These are phyloP conservation scores for Penicillium turbatum DNA, from an alignment of 495 filamentous ascomycete genomes.

Conservation along the genomic window DNA sequence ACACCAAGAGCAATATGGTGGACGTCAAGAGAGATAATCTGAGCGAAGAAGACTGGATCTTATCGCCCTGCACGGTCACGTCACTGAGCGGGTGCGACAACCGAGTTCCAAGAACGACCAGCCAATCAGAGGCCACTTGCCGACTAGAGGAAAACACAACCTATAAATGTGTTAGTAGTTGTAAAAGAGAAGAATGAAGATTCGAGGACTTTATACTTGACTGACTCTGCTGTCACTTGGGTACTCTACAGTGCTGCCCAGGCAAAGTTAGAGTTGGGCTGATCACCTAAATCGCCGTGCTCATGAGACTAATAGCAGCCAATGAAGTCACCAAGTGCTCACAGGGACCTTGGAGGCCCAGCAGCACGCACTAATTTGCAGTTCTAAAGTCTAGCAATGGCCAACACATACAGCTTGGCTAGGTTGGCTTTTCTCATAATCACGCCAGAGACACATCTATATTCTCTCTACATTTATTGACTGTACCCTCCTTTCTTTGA, in stretches of 20 bases:
- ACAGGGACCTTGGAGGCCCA: neutral
- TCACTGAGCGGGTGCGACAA: conserved; percentile 3
- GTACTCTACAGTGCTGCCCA: neutral
- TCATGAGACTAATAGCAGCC: neutral
- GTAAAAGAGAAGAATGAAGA: neutral
- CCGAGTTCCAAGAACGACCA: neutral
- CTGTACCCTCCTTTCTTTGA: neutral
- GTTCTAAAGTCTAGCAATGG: no score
- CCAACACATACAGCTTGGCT: no score
- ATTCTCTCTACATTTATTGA: no score
- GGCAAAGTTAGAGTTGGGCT: neutral
- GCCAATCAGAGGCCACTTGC: neutral
- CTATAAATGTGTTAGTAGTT: neutral
- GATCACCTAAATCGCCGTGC: neutral
- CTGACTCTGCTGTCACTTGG: neutral
- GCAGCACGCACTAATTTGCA: neutral
- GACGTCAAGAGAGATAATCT: neutral
- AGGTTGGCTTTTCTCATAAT: no score
- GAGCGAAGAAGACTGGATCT: neutral
- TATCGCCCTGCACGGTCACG: conserved; percentile 3
- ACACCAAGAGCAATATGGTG: neutral
- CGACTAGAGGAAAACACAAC: neutral
- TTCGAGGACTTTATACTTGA: no score
- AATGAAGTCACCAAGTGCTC: neutral
- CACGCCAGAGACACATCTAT: no score